Base-by-base conservation (phyloP, 2,329 filamentous ascomycete species). In the Raffaelea arxii region DNA sequence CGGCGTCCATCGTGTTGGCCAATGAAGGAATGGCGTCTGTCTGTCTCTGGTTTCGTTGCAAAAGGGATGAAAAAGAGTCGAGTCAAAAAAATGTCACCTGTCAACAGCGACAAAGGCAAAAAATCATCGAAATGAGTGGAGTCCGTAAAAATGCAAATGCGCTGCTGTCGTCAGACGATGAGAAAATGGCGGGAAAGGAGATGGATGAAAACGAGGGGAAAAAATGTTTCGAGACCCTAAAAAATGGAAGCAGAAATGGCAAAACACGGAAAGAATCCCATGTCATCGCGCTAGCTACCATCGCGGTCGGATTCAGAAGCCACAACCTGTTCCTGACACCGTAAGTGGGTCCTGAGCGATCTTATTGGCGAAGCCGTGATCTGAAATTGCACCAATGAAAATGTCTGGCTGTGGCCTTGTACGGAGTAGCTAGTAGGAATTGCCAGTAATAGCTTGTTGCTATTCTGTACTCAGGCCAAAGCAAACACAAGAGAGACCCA, bases 1-100 rank as follows among this genome's bases (percentile, higher is more conserved):
- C 56, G 50, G 52, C 53, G 24, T 61, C 62, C 59, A 64, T 65
- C 25, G 25, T 14, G 39, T 14, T 30, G 27, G 27, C 16, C 9
- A 30, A 16, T 30, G 9, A 30, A 9, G 27, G 16, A 30, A 16
- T 9, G 27, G 27, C 9, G 27, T 9, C 27, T 9, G 27, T 30
- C 27, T 9, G 19, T 4, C 44, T 27, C 14, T 19, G 35, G 12
- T 35, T 18, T 32, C 23, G 6, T 38, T 21, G 10, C 27, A 7
- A 22, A 39, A 16, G 37, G 19, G 12, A 39, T 6, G 16, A 39
- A 23, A 39, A 24, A 40, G 19, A 24, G 5, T 21, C 19, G 25
- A 40, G n/a, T 16, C 4, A 40, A 24, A 40, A 40, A 40, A 40
- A 40, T 6, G 38, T 24, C 18, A 21, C 7, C 19, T 9, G 19